These are phyloP conservation scores for Dalbergia cultrata DNA, from an alignment of 306 rosid genomes.

Conservation along the genomic window DNA sequence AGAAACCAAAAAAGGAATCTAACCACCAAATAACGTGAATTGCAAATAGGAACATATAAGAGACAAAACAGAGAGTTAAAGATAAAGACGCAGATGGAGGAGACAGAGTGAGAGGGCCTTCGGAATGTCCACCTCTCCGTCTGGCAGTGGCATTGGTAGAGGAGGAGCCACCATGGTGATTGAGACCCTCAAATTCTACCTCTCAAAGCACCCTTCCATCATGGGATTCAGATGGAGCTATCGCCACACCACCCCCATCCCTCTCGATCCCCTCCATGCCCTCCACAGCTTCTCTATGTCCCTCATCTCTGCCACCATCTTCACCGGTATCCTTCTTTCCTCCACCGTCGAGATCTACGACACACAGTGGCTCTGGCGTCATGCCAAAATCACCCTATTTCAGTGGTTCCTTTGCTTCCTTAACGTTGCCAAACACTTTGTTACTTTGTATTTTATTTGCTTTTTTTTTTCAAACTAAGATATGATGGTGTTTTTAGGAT, in stretches of 20 bases:
- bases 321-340: slow-evolving; percentile 80
- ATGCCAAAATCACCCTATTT: slow-evolving; percentile 76
- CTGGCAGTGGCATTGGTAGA: neutral
- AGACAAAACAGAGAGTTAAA: too few species aligned
- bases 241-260: slow-evolving; percentile 56
- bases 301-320: slow-evolving; percentile 69
- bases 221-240: slow-evolving; percentile 85
- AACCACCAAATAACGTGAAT: neutral
- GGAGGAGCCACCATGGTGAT: slow-evolving; percentile 48
- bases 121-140: slow-evolving; percentile 33
- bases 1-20: too few species aligned
- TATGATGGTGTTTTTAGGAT: too few species aligned
- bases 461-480: too few species aligned
- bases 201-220: slow-evolving; percentile 90
- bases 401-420: slow-evolving; percentile 76
- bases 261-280: slow-evolving; percentile 88
- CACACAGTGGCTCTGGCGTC: slow-evolving; percentile 92
- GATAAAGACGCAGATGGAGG: neutral
- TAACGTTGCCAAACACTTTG: too few species aligned
- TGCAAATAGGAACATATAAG: too few species aligned
- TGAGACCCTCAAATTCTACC: slow-evolving; percentile 65
- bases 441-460: too few species aligned
- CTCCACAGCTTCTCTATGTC: slow-evolving; percentile 75
- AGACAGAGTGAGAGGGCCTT: slow-evolving; percentile 1
- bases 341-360: slow-evolving; percentile 81